phyloP scores from a whole-genome alignment of 139 green algal genomes.

The Chlorella vulgaris region DNA sequence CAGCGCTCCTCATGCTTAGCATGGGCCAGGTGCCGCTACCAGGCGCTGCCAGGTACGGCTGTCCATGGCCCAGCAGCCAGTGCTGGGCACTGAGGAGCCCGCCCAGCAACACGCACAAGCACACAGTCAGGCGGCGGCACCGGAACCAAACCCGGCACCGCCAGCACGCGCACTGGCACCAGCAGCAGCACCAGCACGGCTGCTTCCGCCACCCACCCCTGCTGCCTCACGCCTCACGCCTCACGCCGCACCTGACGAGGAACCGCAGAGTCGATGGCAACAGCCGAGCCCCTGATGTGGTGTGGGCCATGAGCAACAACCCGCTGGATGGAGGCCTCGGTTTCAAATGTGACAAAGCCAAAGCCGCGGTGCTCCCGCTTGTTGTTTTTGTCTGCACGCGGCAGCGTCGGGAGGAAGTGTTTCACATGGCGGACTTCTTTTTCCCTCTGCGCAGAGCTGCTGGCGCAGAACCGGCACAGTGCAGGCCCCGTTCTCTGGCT shows the following conservation, averaged over 20 bases:
- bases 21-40: too few relatives aligned
- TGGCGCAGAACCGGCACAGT: too few relatives aligned
- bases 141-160: too few relatives aligned
- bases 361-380: constrained; percentile 84
- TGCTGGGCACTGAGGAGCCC: too few relatives aligned
- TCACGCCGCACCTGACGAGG: constrained; percentile 25
- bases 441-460: too few relatives aligned
- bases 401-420: background rate
- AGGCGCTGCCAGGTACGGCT: too few relatives aligned
- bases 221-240: background rate
- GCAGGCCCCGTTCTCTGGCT: too few relatives aligned
- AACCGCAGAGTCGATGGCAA: constrained; percentile 52
- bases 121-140: too few relatives aligned
- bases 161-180: too few relatives aligned
- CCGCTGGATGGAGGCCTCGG: constrained; percentile 77
- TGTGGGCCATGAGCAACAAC: constrained; percentile 50
- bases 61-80: too few relatives aligned
- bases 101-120: too few relatives aligned
- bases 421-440: background rate
- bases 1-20: background rate
- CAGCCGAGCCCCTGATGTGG: constrained; percentile 49
- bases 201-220: background rate
- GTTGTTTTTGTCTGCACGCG: constrained; percentile 50
- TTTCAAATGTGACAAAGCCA: constrained; percentile 94
- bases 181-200: too few relatives aligned